phyloP scores from a whole-genome alignment of 75 land plant genomes.

The Pinus taeda region DNA sequence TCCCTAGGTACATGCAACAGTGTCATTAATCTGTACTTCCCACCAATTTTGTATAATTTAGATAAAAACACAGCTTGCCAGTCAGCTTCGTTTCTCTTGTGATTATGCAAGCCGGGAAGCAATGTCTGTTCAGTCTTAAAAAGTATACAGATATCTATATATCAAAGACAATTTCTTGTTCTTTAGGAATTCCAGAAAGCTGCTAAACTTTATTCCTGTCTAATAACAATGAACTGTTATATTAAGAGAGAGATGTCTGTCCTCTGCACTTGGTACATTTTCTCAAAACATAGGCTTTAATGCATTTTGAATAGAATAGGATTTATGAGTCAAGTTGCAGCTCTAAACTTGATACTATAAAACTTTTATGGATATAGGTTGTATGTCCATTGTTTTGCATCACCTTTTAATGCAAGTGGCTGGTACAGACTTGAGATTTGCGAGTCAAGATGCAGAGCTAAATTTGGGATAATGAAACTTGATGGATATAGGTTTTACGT shows the following conservation, averaged over 20 bases:
- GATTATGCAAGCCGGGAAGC: background rate
- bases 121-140: background rate
- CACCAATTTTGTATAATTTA: background rate
- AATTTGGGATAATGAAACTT: background rate
- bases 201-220: background rate
- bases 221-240: no score
- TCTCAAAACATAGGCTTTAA: background rate
- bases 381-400: no score
- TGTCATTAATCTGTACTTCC: background rate
- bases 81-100: background rate
- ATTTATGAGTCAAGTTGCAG: background rate
- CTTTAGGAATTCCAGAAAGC: background rate
- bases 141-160: background rate
- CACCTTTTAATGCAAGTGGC: no score
- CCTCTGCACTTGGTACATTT: background rate
- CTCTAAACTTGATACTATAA: background rate
- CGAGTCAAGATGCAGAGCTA: background rate
- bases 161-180: background rate
- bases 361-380: background rate
- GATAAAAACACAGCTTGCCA: background rate
- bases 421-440: background rate
- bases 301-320: background rate
- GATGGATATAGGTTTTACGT: background rate
- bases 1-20: background rate
- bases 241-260: no score